These are phyloP conservation scores for Durotheca rogersii DNA, from an alignment of 495 filamentous ascomycete genomes.

Conservation along the genomic window DNA sequence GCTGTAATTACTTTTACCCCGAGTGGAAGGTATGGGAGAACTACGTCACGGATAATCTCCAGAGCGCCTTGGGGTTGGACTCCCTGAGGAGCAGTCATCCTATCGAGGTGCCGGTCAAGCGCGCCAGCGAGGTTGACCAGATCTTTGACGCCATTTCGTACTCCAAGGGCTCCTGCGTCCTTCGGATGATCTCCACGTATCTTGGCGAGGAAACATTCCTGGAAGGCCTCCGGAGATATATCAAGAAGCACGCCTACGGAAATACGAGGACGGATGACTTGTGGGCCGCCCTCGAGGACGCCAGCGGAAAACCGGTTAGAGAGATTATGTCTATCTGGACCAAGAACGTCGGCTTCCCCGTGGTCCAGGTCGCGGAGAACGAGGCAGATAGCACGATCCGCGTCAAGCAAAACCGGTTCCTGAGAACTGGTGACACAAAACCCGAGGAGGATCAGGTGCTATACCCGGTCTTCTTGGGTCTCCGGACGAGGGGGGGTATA, in stretches of 20 bases:
- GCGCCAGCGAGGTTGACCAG: constrained; percentile 93
- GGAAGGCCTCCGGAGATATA: constrained; percentile 86
- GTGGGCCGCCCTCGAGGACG: constrained; percentile 85
- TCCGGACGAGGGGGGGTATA: constrained; percentile 66
- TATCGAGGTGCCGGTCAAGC: constrained; percentile 95
- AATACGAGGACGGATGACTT: constrained; percentile 85
- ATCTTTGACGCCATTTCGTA: constrained; percentile 99
- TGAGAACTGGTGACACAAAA: constrained; percentile 75
- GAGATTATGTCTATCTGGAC: constrained; percentile 79
- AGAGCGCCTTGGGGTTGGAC: constrained; percentile 83
- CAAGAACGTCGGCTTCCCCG: constrained; percentile 73
- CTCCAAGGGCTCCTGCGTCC: constrained; percentile 91
- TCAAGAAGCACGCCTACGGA: constrained; percentile 92
- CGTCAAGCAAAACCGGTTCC: constrained; percentile 74
- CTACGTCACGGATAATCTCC: constrained; percentile 88
- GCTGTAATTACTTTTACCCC: constrained; percentile 84
- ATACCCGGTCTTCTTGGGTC: constrained; percentile 70
- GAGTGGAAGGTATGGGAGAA: constrained; percentile 99
- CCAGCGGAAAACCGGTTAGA: constrained; percentile 86
- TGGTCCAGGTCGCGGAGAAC: constrained; percentile 67
- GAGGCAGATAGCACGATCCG: constrained; percentile 58
- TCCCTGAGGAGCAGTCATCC: constrained; percentile 93
- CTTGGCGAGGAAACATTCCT: constrained; percentile 92
- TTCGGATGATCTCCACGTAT: constrained; percentile 96
- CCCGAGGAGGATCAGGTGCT: constrained; percentile 79